Percentiles rank a stretch among this genome's conserved stretches.
Evolutionary conservation across 345 rosid genomes (phyloP).

Genomic region (Euphorbia peplus): DNA sequence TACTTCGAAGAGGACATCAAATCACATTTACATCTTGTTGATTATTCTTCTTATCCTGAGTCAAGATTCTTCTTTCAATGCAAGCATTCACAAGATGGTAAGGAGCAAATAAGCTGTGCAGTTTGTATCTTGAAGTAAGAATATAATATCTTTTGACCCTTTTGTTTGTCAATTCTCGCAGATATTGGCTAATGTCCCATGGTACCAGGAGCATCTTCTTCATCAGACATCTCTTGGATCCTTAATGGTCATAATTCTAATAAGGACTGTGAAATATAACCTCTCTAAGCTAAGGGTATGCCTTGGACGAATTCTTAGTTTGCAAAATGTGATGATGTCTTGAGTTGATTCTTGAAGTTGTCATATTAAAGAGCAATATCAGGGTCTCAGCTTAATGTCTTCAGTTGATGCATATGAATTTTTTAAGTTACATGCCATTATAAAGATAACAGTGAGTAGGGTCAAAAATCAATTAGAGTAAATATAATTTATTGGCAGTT

Average conservation of each 20-base stretch:
- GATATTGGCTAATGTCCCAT: conserved; percentile 83
- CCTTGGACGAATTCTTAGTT: conserved; percentile 17
- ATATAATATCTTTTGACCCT: conserved; percentile 16
- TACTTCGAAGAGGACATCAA: conserved; percentile 82
- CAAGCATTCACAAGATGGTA: conserved; percentile 94
- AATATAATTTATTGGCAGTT: not conserved
- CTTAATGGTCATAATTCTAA: conserved; percentile 77
- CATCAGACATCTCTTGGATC: conserved; percentile 97
- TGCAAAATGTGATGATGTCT: not conserved
- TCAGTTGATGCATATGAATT: not conserved
- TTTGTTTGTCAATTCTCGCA: conserved; percentile 15
- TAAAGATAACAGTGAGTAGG: not conserved
- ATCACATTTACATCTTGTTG: conserved; percentile 94
- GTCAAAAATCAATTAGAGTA: not conserved
- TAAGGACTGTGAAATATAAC: conserved; percentile 95
- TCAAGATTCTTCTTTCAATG: conserved; percentile 92
- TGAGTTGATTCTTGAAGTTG: not conserved
- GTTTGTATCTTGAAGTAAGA: conserved; percentile 8
- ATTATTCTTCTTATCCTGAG: conserved; percentile 96
- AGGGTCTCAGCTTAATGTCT: not conserved
- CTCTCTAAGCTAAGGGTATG: conserved; percentile 96
- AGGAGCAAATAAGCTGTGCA: conserved; percentile 16
- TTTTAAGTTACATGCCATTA: not conserved
- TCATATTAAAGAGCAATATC: not conserved
- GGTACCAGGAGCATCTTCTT: conserved; percentile 97